Conservation (phyloP, 805 yeast species). For the Blastobotrys terrestris region DNA sequence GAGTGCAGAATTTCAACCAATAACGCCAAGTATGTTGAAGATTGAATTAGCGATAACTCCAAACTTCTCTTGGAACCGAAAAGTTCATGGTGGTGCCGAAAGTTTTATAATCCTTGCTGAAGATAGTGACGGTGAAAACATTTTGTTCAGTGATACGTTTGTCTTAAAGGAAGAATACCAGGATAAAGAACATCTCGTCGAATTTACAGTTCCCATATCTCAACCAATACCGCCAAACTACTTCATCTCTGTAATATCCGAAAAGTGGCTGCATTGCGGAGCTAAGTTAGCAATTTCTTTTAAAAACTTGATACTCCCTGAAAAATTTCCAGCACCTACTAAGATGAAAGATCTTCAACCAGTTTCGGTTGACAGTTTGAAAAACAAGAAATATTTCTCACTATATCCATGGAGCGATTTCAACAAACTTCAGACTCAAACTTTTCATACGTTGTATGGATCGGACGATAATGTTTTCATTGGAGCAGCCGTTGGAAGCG, state of each 20-base stretch:
- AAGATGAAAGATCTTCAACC: constrained; percentile 47
- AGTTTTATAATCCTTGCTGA: constrained; percentile 68
- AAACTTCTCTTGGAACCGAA: constrained; percentile 69
- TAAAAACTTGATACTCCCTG: constrained; percentile 48
- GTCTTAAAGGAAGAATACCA: constrained; percentile 45
- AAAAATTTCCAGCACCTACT: constrained; percentile 57
- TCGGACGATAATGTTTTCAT: constrained; percentile 55
- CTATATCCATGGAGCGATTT: constrained; percentile 47
- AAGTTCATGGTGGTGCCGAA: constrained; percentile 59
- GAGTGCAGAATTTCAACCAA: constrained; percentile 63
- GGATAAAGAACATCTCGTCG: constrained; percentile 51
- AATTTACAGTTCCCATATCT: constrained; percentile 54
- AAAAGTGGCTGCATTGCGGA: constrained; percentile 79
- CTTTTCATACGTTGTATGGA: constrained; percentile 52
- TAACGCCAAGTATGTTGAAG: constrained; percentile 60
- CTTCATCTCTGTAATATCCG: constrained; percentile 67
- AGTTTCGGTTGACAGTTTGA: constrained; percentile 44
- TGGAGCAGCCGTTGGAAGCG: constrained; percentile 71
- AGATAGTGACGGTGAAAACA: constrained; percentile 69
- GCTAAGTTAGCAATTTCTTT: constrained; percentile 55
- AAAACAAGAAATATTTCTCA: constrained; percentile 41
- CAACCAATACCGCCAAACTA: constrained; percentile 64
- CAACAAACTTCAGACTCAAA: constrained; percentile 71
- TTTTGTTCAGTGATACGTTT: constrained; percentile 55
- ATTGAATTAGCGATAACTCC: constrained; percentile 66